These are phyloP conservation scores for Papilionanthe hybrid DNA, from an alignment of 116 monocot genomes.

Conservation along the genomic window DNA sequence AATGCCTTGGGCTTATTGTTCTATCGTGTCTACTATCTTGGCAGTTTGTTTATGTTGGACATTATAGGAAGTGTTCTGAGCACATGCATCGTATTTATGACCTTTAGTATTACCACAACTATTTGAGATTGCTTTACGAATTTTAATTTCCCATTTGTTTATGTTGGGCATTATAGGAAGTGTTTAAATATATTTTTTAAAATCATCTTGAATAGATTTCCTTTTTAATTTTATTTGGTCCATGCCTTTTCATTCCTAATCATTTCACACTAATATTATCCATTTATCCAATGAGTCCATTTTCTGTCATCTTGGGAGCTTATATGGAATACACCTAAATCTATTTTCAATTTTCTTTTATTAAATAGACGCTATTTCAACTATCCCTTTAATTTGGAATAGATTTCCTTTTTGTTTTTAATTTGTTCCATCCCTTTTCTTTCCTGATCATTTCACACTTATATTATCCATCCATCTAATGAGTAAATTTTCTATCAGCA, in stretches of 20 bases:
- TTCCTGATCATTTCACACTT: background rate
- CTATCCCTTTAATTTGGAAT: background rate
- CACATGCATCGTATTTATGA: too few relatives aligned
- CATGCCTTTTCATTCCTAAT: background rate
- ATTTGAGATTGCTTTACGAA: too few relatives aligned
- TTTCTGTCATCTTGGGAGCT: background rate
- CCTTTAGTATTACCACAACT: too few relatives aligned
- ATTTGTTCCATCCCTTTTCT: background rate
- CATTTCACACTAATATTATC: background rate
- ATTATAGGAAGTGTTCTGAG: too few relatives aligned
- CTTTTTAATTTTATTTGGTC: background rate
- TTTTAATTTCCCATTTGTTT: too few relatives aligned
- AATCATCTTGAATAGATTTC: background rate
- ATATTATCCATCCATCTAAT: background rate
- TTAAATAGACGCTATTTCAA: background rate
- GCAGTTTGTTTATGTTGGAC: too few relatives aligned
- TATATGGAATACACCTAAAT: background rate
- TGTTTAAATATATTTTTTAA: background rate
- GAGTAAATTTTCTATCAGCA: background rate
- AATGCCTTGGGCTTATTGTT: too few relatives aligned
- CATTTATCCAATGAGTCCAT: background rate
- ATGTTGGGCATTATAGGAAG: too few relatives aligned
- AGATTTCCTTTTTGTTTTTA: too few relatives aligned
- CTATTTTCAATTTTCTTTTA: background rate
- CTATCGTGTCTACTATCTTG: too few relatives aligned